These are phyloP conservation scores for Termitomyces heimii DNA, from an alignment of 768 basidiomycete genomes.

Conservation along the genomic window DNA sequence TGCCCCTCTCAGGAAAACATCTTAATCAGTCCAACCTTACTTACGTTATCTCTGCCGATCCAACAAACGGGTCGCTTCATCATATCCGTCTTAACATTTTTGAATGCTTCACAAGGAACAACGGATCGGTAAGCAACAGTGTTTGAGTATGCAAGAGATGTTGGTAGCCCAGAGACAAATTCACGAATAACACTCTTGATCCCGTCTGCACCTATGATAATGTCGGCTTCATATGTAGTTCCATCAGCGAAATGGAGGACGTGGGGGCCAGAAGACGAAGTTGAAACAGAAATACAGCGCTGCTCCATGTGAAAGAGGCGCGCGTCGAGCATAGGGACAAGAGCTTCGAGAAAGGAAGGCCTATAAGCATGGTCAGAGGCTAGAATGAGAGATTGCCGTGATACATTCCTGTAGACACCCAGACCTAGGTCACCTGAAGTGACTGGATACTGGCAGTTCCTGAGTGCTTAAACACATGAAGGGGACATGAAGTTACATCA, in stretches of 20 bases:
- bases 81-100: constrained; percentile 32
- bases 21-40: not conserved
- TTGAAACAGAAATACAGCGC: constrained; percentile 33
- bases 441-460: constrained; percentile 23
- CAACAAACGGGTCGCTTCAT: constrained; percentile 35
- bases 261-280: constrained; percentile 19
- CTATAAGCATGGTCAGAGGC: constrained; percentile 19
- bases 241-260: constrained; percentile 44
- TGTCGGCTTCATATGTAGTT: constrained; percentile 36
- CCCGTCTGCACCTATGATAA: constrained; percentile 50
- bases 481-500: constrained; percentile 26
- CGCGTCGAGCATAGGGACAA: constrained; percentile 38
- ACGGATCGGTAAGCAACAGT: constrained; percentile 46
- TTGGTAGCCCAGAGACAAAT: constrained; percentile 20
- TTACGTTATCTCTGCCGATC: constrained; percentile 41
- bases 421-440: constrained; percentile 29
- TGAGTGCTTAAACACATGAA: not conserved
- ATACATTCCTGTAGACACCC: constrained; percentile 35
- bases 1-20: not conserved
- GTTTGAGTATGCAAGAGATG: constrained; percentile 35
- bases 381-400: not conserved
- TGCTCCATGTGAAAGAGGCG: constrained; percentile 42
- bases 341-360: constrained; percentile 43
- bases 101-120: constrained; percentile 33
- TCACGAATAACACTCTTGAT: constrained; percentile 42